Evolutionary conservation across 2,329 filamentous ascomycete species (phyloP).

Genomic region (Zymoseptoria tritici): DNA sequence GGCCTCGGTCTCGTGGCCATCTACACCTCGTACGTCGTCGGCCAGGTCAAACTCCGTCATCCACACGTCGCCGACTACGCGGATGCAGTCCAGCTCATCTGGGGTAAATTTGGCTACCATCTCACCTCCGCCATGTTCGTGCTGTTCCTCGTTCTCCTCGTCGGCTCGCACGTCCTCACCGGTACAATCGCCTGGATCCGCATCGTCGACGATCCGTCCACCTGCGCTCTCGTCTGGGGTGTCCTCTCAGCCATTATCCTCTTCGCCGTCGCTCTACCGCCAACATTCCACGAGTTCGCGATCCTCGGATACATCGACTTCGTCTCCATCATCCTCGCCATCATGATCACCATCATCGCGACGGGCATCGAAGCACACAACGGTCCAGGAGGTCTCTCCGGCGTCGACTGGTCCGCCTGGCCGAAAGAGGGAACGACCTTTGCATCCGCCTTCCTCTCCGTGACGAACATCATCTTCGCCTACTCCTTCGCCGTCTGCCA

Average conservation of each 20-base stretch:
- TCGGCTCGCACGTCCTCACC: slow-evolving; percentile 39
- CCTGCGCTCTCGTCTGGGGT: slow-evolving; percentile 39
- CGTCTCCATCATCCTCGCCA: slow-evolving; percentile 29
- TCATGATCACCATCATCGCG: slow-evolving; percentile 31
- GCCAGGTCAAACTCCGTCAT: slow-evolving; percentile 51
- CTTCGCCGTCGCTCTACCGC: slow-evolving; percentile 30
- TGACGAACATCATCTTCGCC: slow-evolving; percentile 66
- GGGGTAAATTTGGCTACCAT: slow-evolving; percentile 34
- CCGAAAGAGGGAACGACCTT: slow-evolving; percentile 35
- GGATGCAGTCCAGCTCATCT: slow-evolving; percentile 38
- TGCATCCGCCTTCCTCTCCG: slow-evolving; percentile 53
- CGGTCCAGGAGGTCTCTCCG: slow-evolving; percentile 23
- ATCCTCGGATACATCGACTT: slow-evolving; percentile 33
- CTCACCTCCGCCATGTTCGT: slow-evolving; percentile 38
- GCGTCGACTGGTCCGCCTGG: slow-evolving; percentile 30
- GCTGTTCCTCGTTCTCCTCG: slow-evolving; percentile 36
- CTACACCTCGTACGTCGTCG: slow-evolving; percentile 56
- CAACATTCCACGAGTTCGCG: slow-evolving; percentile 30
- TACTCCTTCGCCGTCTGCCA: slow-evolving; percentile 51
- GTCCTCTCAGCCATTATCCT: slow-evolving; percentile 37
- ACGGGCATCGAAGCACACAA: slow-evolving; percentile 27
- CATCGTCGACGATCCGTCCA: slow-evolving; percentile 31
- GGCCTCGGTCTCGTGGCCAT: slow-evolving; percentile 50
- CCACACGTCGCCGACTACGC: slow-evolving; percentile 38
- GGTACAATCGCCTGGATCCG: slow-evolving; percentile 40